Evolutionary conservation across 768 basidiomycete genomes (phyloP).

Genomic region (Leccinum sublutescens): DNA sequence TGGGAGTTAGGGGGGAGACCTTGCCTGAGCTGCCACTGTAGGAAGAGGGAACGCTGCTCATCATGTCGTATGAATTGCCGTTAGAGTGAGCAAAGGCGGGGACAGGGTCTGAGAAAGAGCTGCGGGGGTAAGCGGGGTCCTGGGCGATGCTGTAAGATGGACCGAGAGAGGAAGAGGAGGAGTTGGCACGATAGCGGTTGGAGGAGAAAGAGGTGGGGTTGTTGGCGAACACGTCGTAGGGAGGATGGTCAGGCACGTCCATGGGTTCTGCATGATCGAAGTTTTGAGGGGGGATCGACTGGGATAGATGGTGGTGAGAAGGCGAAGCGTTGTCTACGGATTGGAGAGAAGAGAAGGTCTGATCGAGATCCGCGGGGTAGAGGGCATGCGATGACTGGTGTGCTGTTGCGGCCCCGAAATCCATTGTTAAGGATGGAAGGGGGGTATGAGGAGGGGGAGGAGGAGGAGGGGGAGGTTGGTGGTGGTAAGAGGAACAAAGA

Average conservation of each 20-base stretch:
- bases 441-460: constrained; percentile 33
- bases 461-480: constrained; percentile 24
- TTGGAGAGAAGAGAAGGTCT: constrained; percentile 48
- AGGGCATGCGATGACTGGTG: constrained; percentile 40
- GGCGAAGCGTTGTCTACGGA: constrained; percentile 38
- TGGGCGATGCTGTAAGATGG: constrained; percentile 52
- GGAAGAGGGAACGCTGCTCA: constrained; percentile 59
- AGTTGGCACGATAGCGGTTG: constrained; percentile 68
- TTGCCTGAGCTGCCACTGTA: constrained; percentile 62
- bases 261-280: constrained; percentile 55
- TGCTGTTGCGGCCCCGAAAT: constrained; percentile 42
- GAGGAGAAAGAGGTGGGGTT: constrained; percentile 47
- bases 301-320: constrained; percentile 36
- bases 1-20: constrained; percentile 73
- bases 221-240: constrained; percentile 65
- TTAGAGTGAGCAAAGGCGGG: constrained; percentile 55
- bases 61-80: constrained; percentile 61
- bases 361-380: constrained; percentile 59
- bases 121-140: constrained; percentile 58
- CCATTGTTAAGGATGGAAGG: constrained; percentile 49
- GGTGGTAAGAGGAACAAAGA: constrained; percentile 37
- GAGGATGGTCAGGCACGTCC: constrained; percentile 54
- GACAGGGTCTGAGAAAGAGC: constrained; percentile 59
- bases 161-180: constrained; percentile 67
- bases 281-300: constrained; percentile 38